A percentile compares a stretch with the other conserved stretches of the same genome.
These are phyloP conservation scores for Amesomyces nigricolor DNA, from an alignment of 2,329 filamentous ascomycete species.

Conservation along the genomic window DNA sequence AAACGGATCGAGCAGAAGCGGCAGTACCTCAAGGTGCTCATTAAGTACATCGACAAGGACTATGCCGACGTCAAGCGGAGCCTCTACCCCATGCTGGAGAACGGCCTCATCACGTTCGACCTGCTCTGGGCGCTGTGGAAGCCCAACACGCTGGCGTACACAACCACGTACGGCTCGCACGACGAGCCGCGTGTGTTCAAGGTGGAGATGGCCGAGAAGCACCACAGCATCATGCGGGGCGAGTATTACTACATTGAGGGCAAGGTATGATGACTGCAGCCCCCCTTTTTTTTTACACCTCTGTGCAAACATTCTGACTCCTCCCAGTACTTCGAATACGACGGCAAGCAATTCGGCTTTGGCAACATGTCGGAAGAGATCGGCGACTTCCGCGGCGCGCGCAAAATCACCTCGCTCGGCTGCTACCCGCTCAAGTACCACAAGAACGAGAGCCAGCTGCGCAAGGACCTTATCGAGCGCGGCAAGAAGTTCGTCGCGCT, in stretches of 20 bases:
- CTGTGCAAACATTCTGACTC: background rate
- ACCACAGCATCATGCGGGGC: conserved; percentile 62
- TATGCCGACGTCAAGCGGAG: conserved; percentile 72
- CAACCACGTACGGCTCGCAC: conserved; percentile 67
- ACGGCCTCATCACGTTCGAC: conserved; percentile 82
- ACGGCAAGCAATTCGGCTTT: conserved; percentile 79
- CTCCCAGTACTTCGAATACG: conserved; percentile 69
- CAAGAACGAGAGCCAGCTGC: conserved; percentile 61
- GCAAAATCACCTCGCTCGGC: conserved; percentile 72
- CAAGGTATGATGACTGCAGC: conserved; percentile 32
- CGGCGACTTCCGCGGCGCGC: conserved; percentile 68
- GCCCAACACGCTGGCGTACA: conserved; percentile 73
- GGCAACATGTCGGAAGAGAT: conserved; percentile 67
- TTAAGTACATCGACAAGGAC: conserved; percentile 52
- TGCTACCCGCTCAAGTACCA: conserved; percentile 79
- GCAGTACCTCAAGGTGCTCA: conserved; percentile 57
- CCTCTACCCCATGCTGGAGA: conserved; percentile 72
- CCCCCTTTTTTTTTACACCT: no score
- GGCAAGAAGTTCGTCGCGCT: conserved; percentile 79
- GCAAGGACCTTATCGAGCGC: conserved; percentile 64
- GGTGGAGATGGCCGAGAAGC: conserved; percentile 69
- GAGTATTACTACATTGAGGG: conserved; percentile 74
- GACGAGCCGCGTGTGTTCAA: conserved; percentile 80
- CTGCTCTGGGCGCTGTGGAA: conserved; percentile 86
- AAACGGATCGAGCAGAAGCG: conserved; percentile 54